Percentiles rank a stretch among this genome's conserved stretches.
Evolutionary conservation across 2,329 filamentous ascomycete genomes (phyloP).

Genomic region (Penicillium sp.): DNA sequence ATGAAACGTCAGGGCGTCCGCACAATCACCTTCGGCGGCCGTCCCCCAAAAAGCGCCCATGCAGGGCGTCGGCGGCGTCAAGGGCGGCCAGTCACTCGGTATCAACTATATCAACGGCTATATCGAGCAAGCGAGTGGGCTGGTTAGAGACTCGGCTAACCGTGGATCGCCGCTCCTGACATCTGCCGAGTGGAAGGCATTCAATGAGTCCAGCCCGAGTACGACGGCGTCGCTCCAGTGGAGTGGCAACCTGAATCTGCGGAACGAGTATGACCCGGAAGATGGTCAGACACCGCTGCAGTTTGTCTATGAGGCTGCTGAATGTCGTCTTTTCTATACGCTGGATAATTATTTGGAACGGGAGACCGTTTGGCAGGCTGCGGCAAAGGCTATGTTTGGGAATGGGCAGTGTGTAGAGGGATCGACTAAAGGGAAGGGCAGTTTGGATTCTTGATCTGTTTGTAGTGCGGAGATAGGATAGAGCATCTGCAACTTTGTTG

Average conservation of each 20-base stretch:
- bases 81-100: conserved; percentile 48
- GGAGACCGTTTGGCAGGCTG: conserved; percentile 53
- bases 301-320: conserved; percentile 61
- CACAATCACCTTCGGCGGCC: conserved; percentile 61
- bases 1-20: conserved; percentile 57
- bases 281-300: conserved; percentile 54
- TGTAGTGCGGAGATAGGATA: too few relatives aligned
- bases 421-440: conserved; percentile 25
- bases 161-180: conserved; percentile 20
- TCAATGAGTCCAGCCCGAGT: conserved; percentile 20
- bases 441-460: conserved; percentile 17
- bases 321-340: conserved; percentile 63
- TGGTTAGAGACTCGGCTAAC: conserved; percentile 15
- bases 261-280: conserved; percentile 47
- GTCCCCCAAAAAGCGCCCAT: conserved; percentile 57
- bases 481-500: too few relatives aligned
- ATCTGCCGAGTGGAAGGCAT: conserved; percentile 19
- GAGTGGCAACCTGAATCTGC: conserved; percentile 45
- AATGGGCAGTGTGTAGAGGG: conserved; percentile 22
- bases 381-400: conserved; percentile 29
- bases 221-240: conserved; percentile 14
- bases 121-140: conserved; percentile 18
- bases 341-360: conserved; percentile 54
- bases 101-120: conserved; percentile 31
- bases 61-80: conserved; percentile 66